phyloP scores from a whole-genome alignment of 2,329 filamentous ascomycete genomes.

The Berkeleyomyces rouxiae region DNA sequence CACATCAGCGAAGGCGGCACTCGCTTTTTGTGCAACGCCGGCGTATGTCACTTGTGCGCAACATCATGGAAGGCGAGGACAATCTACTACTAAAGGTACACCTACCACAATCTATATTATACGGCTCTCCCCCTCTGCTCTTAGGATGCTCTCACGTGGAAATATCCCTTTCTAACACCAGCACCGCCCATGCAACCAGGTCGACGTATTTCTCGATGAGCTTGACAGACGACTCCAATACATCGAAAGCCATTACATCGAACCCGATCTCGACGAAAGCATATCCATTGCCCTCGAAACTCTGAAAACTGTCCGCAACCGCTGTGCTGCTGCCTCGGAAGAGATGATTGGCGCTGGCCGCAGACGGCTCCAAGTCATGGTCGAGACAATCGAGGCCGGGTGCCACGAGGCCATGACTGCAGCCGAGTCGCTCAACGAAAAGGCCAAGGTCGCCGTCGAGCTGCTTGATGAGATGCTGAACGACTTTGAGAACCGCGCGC shows the following conservation, averaged over 20 bases:
- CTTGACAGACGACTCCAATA: conserved; percentile 75
- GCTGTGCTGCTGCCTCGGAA: conserved; percentile 79
- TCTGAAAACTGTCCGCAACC: conserved; percentile 67
- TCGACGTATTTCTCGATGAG: conserved; percentile 70
- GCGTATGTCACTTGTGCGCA: conserved; percentile 38
- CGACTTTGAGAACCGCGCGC: conserved; percentile 69
- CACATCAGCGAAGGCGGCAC: conserved; percentile 10
- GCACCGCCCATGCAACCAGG: conserved; percentile 24
- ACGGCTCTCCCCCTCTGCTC: neutral
- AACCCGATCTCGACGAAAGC: conserved; percentile 60
- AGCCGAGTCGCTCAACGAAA: conserved; percentile 78
- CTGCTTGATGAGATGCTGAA: conserved; percentile 71
- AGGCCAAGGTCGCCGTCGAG: conserved; percentile 73
- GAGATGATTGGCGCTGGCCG: conserved; percentile 79
- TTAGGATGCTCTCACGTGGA: neutral
- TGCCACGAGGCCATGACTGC: conserved; percentile 76
- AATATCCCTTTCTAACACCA: neutral
- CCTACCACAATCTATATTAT: neutral
- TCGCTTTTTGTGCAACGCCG: conserved; percentile 21
- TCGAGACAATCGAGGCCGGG: conserved; percentile 75
- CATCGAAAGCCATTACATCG: conserved; percentile 71
- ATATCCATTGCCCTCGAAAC: conserved; percentile 75
- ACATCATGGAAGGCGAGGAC: conserved; percentile 47
- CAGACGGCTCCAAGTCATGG: conserved; percentile 69
- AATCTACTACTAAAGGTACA: conserved; percentile 39